phyloP scores from a whole-genome alignment of 352 stramenopile genomes.

The Phytophthora meadii region DNA sequence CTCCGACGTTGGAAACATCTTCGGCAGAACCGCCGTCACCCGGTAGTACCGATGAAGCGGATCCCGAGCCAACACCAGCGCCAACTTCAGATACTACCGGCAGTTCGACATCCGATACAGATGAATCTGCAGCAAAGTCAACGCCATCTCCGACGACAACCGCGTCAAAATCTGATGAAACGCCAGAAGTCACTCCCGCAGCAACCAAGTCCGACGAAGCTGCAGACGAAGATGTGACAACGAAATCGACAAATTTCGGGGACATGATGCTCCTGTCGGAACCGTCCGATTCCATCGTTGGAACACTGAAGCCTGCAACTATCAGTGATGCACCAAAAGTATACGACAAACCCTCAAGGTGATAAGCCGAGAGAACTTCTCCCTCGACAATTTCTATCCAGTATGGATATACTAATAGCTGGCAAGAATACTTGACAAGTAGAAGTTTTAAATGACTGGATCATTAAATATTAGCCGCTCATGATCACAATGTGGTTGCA shows the following conservation, averaged over 20 bases:
- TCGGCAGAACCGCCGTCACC: background rate
- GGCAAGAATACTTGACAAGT: background rate
- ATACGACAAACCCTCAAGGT: slow-evolving; percentile 23
- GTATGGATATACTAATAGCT: background rate
- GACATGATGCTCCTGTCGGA: slow-evolving; percentile 22
- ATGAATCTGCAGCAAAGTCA: background rate
- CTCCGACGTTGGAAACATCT: background rate
- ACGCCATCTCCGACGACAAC: slow-evolving; percentile 9
- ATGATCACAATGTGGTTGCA: too few relatives aligned
- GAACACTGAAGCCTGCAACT: slow-evolving; percentile 27
- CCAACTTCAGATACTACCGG: slow-evolving; percentile 4
- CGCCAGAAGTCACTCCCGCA: slow-evolving; percentile 18
- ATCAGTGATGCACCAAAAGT: slow-evolving; percentile 21
- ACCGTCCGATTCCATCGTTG: slow-evolving; percentile 23
- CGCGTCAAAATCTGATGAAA: background rate
- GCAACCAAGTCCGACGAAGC: slow-evolving; percentile 11
- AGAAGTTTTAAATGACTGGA: background rate
- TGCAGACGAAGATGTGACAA: slow-evolving; percentile 9
- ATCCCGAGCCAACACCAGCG: slow-evolving; percentile 2
- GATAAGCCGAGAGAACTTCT: background rate
- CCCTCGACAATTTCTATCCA: background rate
- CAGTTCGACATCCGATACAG: background rate
- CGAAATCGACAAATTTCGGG: slow-evolving; percentile 21
- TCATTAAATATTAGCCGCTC: slow-evolving; percentile 28
- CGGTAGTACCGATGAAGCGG: background rate